Evolutionary conservation across 2,329 filamentous ascomycete genomes (phyloP).

Genomic region (Capronia americana): DNA sequence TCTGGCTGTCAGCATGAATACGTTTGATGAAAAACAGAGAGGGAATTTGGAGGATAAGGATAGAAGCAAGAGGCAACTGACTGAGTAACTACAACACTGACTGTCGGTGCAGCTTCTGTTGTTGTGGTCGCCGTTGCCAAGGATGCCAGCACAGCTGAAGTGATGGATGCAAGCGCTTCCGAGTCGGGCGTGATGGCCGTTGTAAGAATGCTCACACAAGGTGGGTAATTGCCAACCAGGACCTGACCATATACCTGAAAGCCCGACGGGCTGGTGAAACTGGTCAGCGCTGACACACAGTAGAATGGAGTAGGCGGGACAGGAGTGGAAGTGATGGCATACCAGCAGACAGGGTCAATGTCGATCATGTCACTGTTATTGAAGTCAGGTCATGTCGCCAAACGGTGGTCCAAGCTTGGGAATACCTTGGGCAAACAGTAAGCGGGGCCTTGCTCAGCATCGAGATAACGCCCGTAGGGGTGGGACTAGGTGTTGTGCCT

Average conservation of each 20-base stretch:
- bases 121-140: constrained; percentile 23
- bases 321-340: not conserved
- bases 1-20: constrained; percentile 1
- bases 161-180: constrained; percentile 32
- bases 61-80: constrained; percentile 7
- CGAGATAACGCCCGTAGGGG: constrained; percentile 30
- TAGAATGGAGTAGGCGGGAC: not conserved
- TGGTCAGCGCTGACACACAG: not conserved
- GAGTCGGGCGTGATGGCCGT: constrained; percentile 24
- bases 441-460: constrained; percentile 32
- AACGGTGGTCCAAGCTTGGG: not conserved
- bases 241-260: constrained; percentile 29
- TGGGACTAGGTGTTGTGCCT: constrained; percentile 28
- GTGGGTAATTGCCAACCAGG: constrained; percentile 31
- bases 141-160: constrained; percentile 27
- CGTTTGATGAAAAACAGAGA: not conserved
- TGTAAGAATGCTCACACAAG: constrained; percentile 29
- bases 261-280: constrained; percentile 21
- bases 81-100: constrained; percentile 33
- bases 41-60: not conserved
- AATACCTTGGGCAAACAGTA: constrained; percentile 33
- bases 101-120: constrained; percentile 20
- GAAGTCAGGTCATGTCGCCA: constrained; percentile 7
- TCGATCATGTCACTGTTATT: constrained; percentile 31
- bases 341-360: constrained; percentile 34